These are phyloP conservation scores for Lentinula sp. DNA, from an alignment of 768 basidiomycete genomes.

Conservation along the genomic window DNA sequence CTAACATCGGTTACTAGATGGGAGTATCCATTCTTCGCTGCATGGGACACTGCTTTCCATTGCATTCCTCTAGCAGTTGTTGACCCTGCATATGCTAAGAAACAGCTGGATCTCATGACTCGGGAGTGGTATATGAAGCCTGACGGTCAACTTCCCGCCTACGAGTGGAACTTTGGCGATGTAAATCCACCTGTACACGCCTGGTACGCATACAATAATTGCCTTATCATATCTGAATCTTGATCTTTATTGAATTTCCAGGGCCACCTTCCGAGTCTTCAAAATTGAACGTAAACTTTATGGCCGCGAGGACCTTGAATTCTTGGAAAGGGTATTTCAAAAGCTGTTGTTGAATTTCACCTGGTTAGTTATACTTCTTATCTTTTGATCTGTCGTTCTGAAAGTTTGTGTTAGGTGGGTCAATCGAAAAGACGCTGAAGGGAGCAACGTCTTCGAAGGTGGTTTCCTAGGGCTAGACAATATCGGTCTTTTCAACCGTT, in stretches of 20 bases:
- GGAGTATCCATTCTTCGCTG: conserved; percentile 99
- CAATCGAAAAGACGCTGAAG: conserved; percentile 92
- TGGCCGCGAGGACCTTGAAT: conserved; percentile 83
- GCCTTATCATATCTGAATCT: not conserved
- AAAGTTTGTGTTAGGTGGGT: conserved; percentile 69
- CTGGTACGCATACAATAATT: conserved; percentile 47
- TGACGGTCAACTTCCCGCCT: conserved; percentile 96
- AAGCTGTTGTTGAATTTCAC: conserved; percentile 96
- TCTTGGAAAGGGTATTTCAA: conserved; percentile 98
- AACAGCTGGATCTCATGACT: conserved; percentile 92
- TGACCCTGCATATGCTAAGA: conserved; percentile 94
- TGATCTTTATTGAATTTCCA: conserved; percentile 16
- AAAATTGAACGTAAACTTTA: conserved; percentile 97
- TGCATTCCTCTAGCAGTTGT: conserved; percentile 96
- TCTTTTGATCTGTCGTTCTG: not conserved
- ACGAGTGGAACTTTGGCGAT: conserved; percentile 99
- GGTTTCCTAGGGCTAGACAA: conserved; percentile 98
- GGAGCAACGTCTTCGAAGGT: conserved; percentile 96
- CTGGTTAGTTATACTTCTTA: conserved; percentile 45
- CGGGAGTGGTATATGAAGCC: conserved; percentile 99
- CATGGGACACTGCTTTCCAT: conserved; percentile 99
- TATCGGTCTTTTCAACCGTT: conserved; percentile 96
- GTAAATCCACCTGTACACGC: conserved; percentile 99
- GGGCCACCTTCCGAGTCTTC: conserved; percentile 97
- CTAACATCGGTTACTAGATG: conserved; percentile 41